Evolutionary conservation across 228 moss, liverwort and hornwort genomes (phyloP), one percentile per base, ranked within the genome.

Genomic region (Sphagnum magellanicum): DNA sequence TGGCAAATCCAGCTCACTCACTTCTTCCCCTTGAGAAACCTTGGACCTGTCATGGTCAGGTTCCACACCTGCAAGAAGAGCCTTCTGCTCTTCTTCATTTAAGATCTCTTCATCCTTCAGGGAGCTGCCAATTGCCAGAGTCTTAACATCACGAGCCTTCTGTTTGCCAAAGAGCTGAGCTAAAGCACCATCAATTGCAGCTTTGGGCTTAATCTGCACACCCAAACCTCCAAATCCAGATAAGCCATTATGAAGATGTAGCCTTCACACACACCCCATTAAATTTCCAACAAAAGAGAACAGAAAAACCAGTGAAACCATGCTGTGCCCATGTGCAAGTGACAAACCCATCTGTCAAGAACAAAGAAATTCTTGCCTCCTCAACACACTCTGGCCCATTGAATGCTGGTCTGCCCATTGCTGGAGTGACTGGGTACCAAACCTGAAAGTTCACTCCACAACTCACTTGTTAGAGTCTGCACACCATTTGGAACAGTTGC

Each of bases 391-490:
- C 92, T 63, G 88, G 87, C 76, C 82, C 84, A 76, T 92, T 84
- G 59, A 90, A 92, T 57, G 84, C 76, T 62, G 90, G 93, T 77
- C 69, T 90, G 63, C 98, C 98, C 91, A 98, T 90, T 6, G 85
- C 90, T 73, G 92, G 69, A 76, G 92, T 98, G 61, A 94, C 92
- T 63, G 94, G 87, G 79, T 93, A 83, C 98, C 93, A 98, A 73
- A 94, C 80, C 98, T 98, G 86, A 74, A 76, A 67, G 47, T 50
- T 1, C 15, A 77, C 49, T 15, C 47, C 74, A 50, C 62, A 46
- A 51, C 52, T 46, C 61, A n/a, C 0, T 10, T 62, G 52, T 67
- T 47, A 60, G 52, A 70, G 12, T 51, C 16, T 15, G 61, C 9
- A 16, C 10, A 6, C 50, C 14, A n/a, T 48, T 11, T 48, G 11